Conservation (phyloP, 495 filamentous ascomycete genomes). For the Penicillium pulvis region DNA sequence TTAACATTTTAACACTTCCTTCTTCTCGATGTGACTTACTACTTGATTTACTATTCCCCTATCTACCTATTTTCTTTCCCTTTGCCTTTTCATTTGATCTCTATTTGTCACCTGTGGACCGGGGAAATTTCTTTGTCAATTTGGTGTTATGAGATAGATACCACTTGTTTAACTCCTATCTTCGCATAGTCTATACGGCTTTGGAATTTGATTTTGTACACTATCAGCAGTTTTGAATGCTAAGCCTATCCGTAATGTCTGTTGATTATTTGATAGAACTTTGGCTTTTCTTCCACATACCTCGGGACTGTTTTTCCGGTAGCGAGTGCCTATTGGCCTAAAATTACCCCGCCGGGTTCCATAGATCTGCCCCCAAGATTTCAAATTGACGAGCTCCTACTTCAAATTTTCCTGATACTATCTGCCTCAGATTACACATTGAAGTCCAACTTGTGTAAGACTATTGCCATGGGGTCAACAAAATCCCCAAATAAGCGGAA, state of each 20-base stretch:
- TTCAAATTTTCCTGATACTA: background rate
- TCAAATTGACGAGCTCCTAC: background rate
- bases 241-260: background rate
- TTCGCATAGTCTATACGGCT: slow-evolving; percentile 17
- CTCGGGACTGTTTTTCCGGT: background rate
- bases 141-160: slow-evolving; percentile 30
- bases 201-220: slow-evolving; percentile 4
- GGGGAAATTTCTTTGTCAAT: slow-evolving; percentile 7
- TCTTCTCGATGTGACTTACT: slow-evolving; percentile 31
- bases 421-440: background rate
- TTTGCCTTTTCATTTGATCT: slow-evolving; percentile 8
- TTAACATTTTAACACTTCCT: slow-evolving; percentile 13
- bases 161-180: slow-evolving; percentile 24
- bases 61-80: slow-evolving; percentile 1
- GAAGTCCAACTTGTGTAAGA: background rate
- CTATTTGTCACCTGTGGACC: slow-evolving; percentile 19
- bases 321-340: background rate
- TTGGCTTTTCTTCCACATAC: background rate
- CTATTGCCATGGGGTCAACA: background rate
- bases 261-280: too few relatives aligned
- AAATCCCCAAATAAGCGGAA: slow-evolving; percentile 3
- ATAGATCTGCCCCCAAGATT: background rate
- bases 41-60: slow-evolving; percentile 21
- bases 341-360: background rate
- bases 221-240: background rate